These are phyloP conservation scores for Apiospora pterosperma DNA, from an alignment of 2,329 filamentous ascomycete species.

Conservation along the genomic window DNA sequence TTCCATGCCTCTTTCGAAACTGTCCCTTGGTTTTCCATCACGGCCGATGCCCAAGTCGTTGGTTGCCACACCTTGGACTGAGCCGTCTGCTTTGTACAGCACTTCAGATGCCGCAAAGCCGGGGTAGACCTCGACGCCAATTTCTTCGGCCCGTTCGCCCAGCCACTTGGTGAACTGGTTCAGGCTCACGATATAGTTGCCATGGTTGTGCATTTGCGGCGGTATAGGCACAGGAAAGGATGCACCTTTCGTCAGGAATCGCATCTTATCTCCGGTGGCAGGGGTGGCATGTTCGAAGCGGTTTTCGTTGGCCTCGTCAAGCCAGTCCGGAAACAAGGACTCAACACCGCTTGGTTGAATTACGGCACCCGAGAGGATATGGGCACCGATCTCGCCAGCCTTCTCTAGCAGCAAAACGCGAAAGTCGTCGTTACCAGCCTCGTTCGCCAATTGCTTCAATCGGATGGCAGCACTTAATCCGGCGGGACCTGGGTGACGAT, in stretches of 20 bases:
- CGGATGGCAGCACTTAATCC: slow-evolving; percentile 91
- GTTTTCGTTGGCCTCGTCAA: slow-evolving; percentile 80
- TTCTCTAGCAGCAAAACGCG: slow-evolving; percentile 91
- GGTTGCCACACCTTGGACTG: slow-evolving; percentile 90
- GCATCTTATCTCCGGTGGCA: slow-evolving; percentile 82
- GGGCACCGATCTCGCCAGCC: slow-evolving; percentile 88
- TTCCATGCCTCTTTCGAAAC: slow-evolving; percentile 96
- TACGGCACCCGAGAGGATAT: slow-evolving; percentile 94
- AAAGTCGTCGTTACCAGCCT: slow-evolving; percentile 93
- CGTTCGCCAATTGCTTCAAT: slow-evolving; percentile 91
- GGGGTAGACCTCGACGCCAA: slow-evolving; percentile 93
- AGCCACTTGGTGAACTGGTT: slow-evolving; percentile 97
- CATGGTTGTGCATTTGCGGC: slow-evolving; percentile 97
- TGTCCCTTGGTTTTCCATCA: slow-evolving; percentile 80
- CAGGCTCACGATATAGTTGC: slow-evolving; percentile 95
- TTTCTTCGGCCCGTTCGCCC: slow-evolving; percentile 90
- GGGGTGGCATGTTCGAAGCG: slow-evolving; percentile 86
- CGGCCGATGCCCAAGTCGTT: slow-evolving; percentile 87
- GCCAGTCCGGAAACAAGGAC: slow-evolving; percentile 92
- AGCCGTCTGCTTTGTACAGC: slow-evolving; percentile 80
- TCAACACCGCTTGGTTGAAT: slow-evolving; percentile 85
- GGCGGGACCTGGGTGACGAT: slow-evolving; percentile 62
- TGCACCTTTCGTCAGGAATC: slow-evolving; percentile 80
- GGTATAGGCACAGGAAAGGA: slow-evolving; percentile 81
- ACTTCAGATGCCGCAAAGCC: slow-evolving; percentile 95